phyloP scores from a whole-genome alignment of 2,329 filamentous ascomycete genomes.

The Penicillium sclerotiorum region DNA sequence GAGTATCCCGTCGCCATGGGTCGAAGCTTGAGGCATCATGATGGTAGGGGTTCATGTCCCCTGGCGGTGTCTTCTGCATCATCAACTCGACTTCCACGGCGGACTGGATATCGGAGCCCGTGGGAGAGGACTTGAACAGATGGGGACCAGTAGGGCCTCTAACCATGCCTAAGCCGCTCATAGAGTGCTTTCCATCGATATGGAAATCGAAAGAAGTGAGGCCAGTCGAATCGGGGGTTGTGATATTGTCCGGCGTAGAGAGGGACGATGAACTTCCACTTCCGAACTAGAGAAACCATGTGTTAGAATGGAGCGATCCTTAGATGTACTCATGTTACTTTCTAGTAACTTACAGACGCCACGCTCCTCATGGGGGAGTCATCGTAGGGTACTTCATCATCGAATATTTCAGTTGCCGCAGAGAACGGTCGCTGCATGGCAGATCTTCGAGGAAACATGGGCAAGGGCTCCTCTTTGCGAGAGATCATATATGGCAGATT shows the following conservation, averaged over 20 bases:
- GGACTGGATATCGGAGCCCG: constrained; percentile 19
- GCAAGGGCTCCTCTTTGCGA: constrained; percentile 11
- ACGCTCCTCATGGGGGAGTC: constrained; percentile 11
- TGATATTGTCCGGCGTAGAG: constrained; percentile 74
- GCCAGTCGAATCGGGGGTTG: constrained; percentile 34
- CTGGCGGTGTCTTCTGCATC: constrained; percentile 7
- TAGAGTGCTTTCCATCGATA: constrained; percentile 56
- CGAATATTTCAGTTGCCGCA: constrained; percentile 11
- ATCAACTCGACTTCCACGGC: constrained; percentile 23
- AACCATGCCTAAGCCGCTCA: too few relatives aligned
- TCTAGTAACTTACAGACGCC: constrained; percentile 9
- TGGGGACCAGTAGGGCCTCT: constrained; percentile 87
- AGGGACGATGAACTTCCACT: constrained; percentile 77
- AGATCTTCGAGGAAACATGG: constrained; percentile 9
- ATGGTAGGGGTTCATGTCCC: neutral
- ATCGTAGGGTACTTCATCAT: constrained; percentile 1
- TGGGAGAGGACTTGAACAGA: constrained; percentile 66
- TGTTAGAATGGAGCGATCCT: neutral
- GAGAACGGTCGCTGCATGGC: constrained; percentile 5
- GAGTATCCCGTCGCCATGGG: neutral
- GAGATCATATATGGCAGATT: constrained; percentile 9
- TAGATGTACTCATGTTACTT: neutral
- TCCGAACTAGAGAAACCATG: constrained; percentile 30
- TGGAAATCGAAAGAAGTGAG: constrained; percentile 61
- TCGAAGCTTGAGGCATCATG: neutral